Percentiles rank a stretch among this genome's conserved stretches.
phyloP scores from a whole-genome alignment of 2,329 filamentous ascomycete genomes.

The Epichloe elymi region DNA sequence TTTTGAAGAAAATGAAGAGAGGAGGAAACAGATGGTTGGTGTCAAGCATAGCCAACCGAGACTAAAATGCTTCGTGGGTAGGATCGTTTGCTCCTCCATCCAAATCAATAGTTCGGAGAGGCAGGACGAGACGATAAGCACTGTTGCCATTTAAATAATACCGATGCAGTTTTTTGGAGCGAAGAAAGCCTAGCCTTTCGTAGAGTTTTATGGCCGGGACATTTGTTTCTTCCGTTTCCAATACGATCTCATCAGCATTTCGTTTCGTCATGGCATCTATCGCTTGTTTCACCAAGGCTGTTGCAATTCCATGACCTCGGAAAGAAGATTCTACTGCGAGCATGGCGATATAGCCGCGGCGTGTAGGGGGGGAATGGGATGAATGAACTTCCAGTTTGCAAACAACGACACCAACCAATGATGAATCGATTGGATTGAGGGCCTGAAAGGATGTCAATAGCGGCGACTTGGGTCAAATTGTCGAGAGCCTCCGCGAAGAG shows the following conservation, averaged over 20 bases:
- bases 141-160: constrained; percentile 97
- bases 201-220: constrained; percentile 82
- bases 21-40: not conserved
- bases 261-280: constrained; percentile 81
- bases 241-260: constrained; percentile 82
- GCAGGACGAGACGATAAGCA: constrained; percentile 76
- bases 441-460: constrained; percentile 29
- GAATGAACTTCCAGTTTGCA: constrained; percentile 89
- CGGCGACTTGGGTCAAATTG: not conserved
- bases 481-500: not conserved
- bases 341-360: constrained; percentile 97
- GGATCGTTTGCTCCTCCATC: constrained; percentile 25
- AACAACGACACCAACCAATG: constrained; percentile 79
- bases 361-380: constrained; percentile 58
- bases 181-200: constrained; percentile 79
- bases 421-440: constrained; percentile 42
- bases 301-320: constrained; percentile 77
- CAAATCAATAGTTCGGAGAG: constrained; percentile 46
- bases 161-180: constrained; percentile 83
- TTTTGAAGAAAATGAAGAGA: not conserved
- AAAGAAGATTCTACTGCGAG: constrained; percentile 74
- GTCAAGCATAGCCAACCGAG: not conserved
- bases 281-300: constrained; percentile 73
- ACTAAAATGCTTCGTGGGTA: constrained; percentile 16
- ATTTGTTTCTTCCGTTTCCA: constrained; percentile 94